These are phyloP conservation scores for Phytophthora melonis DNA, from an alignment of 352 stramenopile genomes.

Conservation along the genomic window DNA sequence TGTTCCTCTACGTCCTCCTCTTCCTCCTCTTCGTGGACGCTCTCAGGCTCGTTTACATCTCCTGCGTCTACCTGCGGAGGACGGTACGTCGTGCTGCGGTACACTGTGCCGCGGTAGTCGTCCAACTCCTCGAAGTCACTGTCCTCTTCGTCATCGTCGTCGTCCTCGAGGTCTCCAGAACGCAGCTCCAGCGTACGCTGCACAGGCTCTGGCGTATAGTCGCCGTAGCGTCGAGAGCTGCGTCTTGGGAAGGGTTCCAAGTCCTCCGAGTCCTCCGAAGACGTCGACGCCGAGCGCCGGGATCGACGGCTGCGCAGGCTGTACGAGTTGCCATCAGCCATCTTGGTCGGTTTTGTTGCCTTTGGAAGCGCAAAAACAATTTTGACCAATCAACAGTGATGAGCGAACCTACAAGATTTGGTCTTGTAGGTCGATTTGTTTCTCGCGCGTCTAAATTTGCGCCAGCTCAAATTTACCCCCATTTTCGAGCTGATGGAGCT, in stretches of 20 bases:
- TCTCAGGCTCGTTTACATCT: conserved; percentile 36
- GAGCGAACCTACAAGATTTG: not conserved
- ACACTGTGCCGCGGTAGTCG: conserved; percentile 38
- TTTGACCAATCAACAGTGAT: not conserved
- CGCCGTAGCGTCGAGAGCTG: conserved; percentile 20
- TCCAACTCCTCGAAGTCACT: conserved; percentile 53
- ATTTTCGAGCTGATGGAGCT: conserved; percentile 42
- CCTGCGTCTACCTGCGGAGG: conserved; percentile 34
- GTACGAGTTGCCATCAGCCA: conserved; percentile 38
- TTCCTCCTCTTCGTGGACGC: conserved; percentile 41
- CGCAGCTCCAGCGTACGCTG: conserved; percentile 68
- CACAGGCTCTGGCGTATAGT: conserved; percentile 62
- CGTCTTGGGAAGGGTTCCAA: conserved; percentile 13
- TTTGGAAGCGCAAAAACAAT: not conserved
- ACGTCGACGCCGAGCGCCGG: conserved; percentile 31
- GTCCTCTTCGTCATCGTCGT: conserved; percentile 52
- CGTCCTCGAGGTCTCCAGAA: conserved; percentile 50
- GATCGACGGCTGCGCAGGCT: conserved; percentile 35
- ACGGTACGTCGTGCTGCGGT: conserved; percentile 37
- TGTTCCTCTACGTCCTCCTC: conserved; percentile 41
- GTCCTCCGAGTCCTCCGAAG: conserved; percentile 29
- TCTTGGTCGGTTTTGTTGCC: conserved; percentile 4
- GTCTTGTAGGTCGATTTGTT: not conserved
- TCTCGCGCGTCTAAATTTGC: not conserved
- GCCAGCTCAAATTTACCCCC: conserved; percentile 3